phyloP scores from a whole-genome alignment of 2,329 filamentous ascomycete genomes.

The Rachicladosporium sp. region DNA sequence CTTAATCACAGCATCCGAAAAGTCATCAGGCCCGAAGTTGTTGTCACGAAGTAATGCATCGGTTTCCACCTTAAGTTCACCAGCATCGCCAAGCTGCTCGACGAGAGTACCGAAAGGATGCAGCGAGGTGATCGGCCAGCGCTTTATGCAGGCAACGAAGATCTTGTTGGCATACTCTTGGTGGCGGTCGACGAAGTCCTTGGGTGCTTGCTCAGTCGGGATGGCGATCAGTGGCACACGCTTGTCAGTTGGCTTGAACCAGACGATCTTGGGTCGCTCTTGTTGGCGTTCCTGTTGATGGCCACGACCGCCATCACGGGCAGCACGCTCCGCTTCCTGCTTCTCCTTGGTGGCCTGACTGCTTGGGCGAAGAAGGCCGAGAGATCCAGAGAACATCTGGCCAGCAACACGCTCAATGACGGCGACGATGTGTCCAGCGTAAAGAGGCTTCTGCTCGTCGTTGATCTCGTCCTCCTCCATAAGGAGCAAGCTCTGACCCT shows the following conservation, averaged over 20 bases:
- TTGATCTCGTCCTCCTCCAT: conserved; percentile 99
- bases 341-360: conserved; percentile 99
- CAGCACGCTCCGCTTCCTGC: conserved; percentile 90
- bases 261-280: conserved; percentile 98
- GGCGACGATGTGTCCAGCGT: conserved; percentile 91
- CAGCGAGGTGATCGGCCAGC: conserved; percentile 98
- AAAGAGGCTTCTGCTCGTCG: conserved; percentile 93
- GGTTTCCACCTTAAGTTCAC: conserved; percentile 92
- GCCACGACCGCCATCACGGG: conserved; percentile 65
- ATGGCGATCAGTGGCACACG: conserved; percentile 96
- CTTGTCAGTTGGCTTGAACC: conserved; percentile 99
- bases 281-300: conserved; percentile 71
- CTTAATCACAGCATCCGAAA: conserved; percentile 88
- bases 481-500: conserved; percentile 89
- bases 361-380: conserved; percentile 86
- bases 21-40: conserved; percentile 96
- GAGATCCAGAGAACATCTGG: conserved; percentile 94
- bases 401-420: conserved; percentile 94
- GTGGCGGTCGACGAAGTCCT: conserved; percentile 97
- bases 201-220: conserved; percentile 91
- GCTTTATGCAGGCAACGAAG: conserved; percentile 97
- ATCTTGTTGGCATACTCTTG: conserved; percentile 96
- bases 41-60: conserved; percentile 95
- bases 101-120: conserved; percentile 97
- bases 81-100: conserved; percentile 94